Percentiles rank a stretch among this genome's conserved stretches.
phyloP scores from a whole-genome alignment of 495 filamentous ascomycete genomes.

The Apodospora peruviana region DNA sequence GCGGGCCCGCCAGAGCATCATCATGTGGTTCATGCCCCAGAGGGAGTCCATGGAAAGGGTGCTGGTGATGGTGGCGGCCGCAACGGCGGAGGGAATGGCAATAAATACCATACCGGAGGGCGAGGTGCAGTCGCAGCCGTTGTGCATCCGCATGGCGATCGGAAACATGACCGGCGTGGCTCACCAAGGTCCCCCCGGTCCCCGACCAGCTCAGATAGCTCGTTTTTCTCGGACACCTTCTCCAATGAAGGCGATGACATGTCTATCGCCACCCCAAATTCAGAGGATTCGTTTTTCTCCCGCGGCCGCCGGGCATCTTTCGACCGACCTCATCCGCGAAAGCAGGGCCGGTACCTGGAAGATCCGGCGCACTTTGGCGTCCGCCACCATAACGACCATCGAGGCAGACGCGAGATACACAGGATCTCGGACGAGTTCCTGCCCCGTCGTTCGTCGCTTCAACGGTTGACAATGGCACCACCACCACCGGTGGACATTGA shows the following conservation, averaged over 20 bases:
- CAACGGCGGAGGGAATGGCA: not conserved
- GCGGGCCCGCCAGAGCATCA: not conserved
- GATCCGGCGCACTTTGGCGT: slow-evolving; percentile 6
- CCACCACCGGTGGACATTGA: slow-evolving; percentile 2
- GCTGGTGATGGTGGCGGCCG: not conserved
- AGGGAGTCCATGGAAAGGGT: not conserved
- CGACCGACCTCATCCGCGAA: not conserved
- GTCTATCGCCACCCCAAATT: slow-evolving; percentile 1
- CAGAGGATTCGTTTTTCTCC: not conserved
- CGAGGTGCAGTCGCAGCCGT: not conserved
- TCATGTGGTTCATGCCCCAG: not conserved
- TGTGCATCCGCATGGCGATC: not conserved
- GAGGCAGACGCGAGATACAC: not conserved
- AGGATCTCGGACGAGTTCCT: slow-evolving; percentile 1
- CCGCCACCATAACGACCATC: not conserved
- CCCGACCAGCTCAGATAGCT: slow-evolving; percentile 5
- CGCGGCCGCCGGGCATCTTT: not conserved
- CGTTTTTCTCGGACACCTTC: slow-evolving; percentile 3
- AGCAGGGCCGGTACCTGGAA: not conserved
- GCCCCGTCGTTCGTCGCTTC: not conserved
- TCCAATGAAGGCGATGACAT: slow-evolving; percentile 2
- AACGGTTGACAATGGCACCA: no score
- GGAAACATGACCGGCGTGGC: not conserved
- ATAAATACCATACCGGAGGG: not conserved
- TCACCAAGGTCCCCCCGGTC: not conserved